A percentile compares a stretch with the other conserved stretches of the same genome.
These are phyloP conservation scores for Penicillium salamii DNA, from an alignment of 495 filamentous ascomycete genomes.

Conservation along the genomic window DNA sequence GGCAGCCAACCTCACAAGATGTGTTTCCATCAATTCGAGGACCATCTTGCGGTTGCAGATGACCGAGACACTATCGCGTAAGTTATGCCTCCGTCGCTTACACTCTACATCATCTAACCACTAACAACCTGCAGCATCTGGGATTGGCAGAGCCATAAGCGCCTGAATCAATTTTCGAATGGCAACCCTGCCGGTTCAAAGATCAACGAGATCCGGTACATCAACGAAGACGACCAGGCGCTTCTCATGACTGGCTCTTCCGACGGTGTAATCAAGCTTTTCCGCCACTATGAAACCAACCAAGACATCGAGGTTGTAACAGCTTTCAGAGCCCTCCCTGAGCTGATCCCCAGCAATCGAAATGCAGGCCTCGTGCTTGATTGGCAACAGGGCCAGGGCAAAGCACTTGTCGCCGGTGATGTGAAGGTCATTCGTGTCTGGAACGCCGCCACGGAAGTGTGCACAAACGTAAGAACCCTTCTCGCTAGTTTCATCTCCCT, in stretches of 20 bases:
- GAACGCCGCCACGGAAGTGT: slow-evolving; percentile 92
- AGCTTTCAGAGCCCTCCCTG: slow-evolving; percentile 85
- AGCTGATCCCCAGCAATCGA: slow-evolving; percentile 85
- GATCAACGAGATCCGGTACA: slow-evolving; percentile 91
- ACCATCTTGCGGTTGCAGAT: slow-evolving; percentile 91
- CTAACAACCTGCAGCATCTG: slow-evolving; percentile 59
- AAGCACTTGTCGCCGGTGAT: slow-evolving; percentile 90
- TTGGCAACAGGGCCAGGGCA: slow-evolving; percentile 97
- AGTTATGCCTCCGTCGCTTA: slow-evolving; percentile 14
- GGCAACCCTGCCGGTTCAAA: slow-evolving; percentile 86
- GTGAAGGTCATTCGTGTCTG: slow-evolving; percentile 93
- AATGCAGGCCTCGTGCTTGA: slow-evolving; percentile 96
- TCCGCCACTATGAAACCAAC: slow-evolving; percentile 75
- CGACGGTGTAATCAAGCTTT: slow-evolving; percentile 92
- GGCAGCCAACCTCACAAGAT: slow-evolving; percentile 83
- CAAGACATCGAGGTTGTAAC: slow-evolving; percentile 81
- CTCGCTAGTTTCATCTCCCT: not conserved
- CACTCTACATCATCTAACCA: slow-evolving; percentile 21
- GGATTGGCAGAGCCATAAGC: slow-evolving; percentile 79
- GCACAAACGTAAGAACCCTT: slow-evolving; percentile 59
- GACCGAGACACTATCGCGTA: slow-evolving; percentile 80
- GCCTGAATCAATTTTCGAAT: slow-evolving; percentile 84
- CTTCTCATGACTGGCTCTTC: slow-evolving; percentile 91
- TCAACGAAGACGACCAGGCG: slow-evolving; percentile 97
- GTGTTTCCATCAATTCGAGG: slow-evolving; percentile 97